Percentiles rank a stretch among this genome's conserved stretches.
phyloP scores from a whole-genome alignment of 2,329 filamentous ascomycete species.

The Hypomyces rosellus region DNA sequence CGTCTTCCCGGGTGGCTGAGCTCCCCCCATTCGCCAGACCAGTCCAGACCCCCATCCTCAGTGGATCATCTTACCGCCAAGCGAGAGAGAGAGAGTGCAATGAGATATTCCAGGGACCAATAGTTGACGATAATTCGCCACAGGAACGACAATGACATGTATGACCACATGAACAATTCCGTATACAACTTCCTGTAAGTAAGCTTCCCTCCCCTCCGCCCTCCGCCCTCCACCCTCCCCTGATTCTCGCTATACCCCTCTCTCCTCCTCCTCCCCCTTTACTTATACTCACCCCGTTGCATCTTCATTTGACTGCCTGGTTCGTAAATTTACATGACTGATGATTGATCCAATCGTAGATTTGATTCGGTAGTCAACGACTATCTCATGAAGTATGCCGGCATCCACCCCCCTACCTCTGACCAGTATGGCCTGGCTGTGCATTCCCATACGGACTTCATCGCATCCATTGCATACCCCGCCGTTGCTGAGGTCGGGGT shows the following conservation, averaged over 20 bases:
- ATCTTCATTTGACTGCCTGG: not conserved
- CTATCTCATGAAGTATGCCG: conserved; percentile 76
- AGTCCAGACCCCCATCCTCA: not conserved
- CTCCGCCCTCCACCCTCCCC: not conserved
- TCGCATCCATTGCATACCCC: conserved; percentile 75
- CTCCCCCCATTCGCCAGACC: not conserved
- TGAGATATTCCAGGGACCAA: not conserved
- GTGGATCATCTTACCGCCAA: too few relatives aligned
- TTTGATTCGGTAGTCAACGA: conserved; percentile 89
- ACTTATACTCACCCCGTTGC: not conserved
- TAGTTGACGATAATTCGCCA: conserved; percentile 6
- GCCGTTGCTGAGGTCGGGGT: conserved; percentile 74
- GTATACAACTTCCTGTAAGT: conserved; percentile 72
- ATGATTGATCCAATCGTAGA: conserved; percentile 27
- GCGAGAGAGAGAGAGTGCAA: too few relatives aligned
- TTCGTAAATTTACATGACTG: not conserved
- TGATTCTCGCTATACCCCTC: not conserved
- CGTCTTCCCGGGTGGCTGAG: too few relatives aligned
- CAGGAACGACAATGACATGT: conserved; percentile 94
- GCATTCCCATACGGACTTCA: conserved; percentile 79
- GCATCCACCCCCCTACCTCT: conserved; percentile 63
- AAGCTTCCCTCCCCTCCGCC: too few relatives aligned
- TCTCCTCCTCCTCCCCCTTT: not conserved
- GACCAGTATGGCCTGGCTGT: conserved; percentile 77
- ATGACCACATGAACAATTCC: conserved; percentile 86